phyloP scores from a whole-genome alignment of 805 yeast genomes.

The Starmera caribaea region DNA sequence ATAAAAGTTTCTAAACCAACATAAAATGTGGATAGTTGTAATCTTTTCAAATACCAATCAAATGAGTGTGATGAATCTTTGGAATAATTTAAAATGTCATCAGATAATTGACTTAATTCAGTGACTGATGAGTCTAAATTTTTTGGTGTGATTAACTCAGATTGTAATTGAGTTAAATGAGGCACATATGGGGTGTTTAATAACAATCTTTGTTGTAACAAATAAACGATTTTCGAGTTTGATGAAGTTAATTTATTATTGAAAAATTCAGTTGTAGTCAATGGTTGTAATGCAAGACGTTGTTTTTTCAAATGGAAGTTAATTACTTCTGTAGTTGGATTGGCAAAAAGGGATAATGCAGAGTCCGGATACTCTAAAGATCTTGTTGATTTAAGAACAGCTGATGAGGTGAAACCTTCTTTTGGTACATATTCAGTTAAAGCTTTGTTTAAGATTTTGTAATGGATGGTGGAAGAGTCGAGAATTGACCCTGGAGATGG shows the following conservation, averaged over 20 bases:
- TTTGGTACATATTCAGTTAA: constrained; percentile 32
- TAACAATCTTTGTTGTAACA: constrained; percentile 37
- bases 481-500: constrained; percentile 7
- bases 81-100: constrained; percentile 72
- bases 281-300: constrained; percentile 31
- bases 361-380: constrained; percentile 41
- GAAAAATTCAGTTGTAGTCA: constrained; percentile 21
- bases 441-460: constrained; percentile 29
- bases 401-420: constrained; percentile 39
- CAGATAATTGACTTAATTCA: constrained; percentile 68
- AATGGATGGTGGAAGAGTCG: constrained; percentile 25
- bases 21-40: constrained; percentile 59
- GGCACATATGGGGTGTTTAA: constrained; percentile 29
- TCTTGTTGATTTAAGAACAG: constrained; percentile 41
- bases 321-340: constrained; percentile 42
- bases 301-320: constrained; percentile 45
- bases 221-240: constrained; percentile 31
- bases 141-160: constrained; percentile 55
- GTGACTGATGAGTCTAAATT: constrained; percentile 47
- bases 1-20: constrained; percentile 71
- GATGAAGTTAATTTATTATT: constrained; percentile 22
- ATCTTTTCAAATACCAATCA: constrained; percentile 88
- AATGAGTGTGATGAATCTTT: constrained; percentile 76
- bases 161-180: constrained; percentile 31
- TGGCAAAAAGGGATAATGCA: constrained; percentile 30